These are phyloP conservation scores for Balakata baccata DNA, from an alignment of 345 rosid species.

Conservation along the genomic window DNA sequence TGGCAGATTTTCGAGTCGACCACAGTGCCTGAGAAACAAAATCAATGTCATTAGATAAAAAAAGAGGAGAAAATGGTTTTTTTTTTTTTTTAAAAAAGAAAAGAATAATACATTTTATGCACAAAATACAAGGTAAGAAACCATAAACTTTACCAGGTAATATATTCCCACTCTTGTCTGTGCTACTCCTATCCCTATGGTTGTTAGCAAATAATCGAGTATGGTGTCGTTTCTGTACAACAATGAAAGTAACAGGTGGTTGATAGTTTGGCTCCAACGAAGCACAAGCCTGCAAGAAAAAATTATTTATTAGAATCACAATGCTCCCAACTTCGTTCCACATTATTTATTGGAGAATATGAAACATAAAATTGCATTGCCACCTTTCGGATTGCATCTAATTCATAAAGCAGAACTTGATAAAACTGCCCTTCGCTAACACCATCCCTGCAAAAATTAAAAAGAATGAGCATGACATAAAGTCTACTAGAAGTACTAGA, in stretches of 20 bases:
- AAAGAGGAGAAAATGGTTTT: background rate
- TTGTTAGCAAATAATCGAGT: slow-evolving; percentile 91
- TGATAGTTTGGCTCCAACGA: slow-evolving; percentile 97
- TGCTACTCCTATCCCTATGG: slow-evolving; percentile 88
- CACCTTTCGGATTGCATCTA: slow-evolving; percentile 85
- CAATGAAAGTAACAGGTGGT: slow-evolving; percentile 95
- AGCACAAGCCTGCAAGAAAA: slow-evolving; percentile 67
- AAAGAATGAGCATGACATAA: background rate
- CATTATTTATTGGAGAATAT: background rate
- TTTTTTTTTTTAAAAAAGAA: background rate
- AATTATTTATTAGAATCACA: slow-evolving; percentile 15
- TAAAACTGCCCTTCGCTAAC: slow-evolving; percentile 98
- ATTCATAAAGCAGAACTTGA: slow-evolving; percentile 77
- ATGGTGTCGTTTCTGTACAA: slow-evolving; percentile 96
- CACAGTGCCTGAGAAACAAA: slow-evolving; percentile 66
- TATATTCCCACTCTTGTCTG: slow-evolving; percentile 85
- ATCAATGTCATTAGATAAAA: background rate
- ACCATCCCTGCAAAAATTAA: slow-evolving; percentile 67
- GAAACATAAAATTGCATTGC: slow-evolving; percentile 8
- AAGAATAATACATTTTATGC: background rate
- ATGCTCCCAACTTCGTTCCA: background rate
- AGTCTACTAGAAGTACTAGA: background rate
- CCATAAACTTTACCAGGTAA: slow-evolving; percentile 64
- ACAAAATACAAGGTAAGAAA: background rate
- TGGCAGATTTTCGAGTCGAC: slow-evolving; percentile 94